These are phyloP conservation scores for Knufia fluminis DNA, from an alignment of 2,329 filamentous ascomycete genomes.

Conservation along the genomic window DNA sequence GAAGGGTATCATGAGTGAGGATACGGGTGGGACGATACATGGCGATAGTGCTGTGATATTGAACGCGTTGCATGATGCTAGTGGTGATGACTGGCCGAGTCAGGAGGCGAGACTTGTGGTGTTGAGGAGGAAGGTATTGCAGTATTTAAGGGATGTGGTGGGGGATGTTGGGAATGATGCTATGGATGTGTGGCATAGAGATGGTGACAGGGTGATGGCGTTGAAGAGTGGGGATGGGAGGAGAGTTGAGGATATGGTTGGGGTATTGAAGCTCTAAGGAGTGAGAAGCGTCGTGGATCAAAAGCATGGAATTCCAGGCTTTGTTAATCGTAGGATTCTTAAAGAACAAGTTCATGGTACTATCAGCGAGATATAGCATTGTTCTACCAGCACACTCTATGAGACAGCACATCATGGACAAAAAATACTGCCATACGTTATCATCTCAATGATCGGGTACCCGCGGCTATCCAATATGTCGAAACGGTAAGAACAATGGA, in stretches of 20 bases:
- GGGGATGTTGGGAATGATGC: constrained; percentile 11
- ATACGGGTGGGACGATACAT: not conserved
- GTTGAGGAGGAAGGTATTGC: constrained; percentile 18
- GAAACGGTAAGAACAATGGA: too few species aligned
- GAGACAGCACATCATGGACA: too few species aligned
- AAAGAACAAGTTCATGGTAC: too few species aligned
- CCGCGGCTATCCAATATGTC: too few species aligned
- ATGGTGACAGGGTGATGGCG: constrained; percentile 1
- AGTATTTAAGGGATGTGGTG: constrained; percentile 17
- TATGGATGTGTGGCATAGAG: not conserved
- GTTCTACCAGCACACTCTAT: too few species aligned
- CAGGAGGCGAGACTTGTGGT: constrained; percentile 16
- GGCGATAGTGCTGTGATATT: constrained; percentile 9
- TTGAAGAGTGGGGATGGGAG: constrained; percentile 1
- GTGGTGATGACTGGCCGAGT: constrained; percentile 12
- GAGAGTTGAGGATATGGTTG: constrained; percentile 4
- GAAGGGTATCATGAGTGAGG: constrained; percentile 12
- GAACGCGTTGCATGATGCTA: constrained; percentile 19
- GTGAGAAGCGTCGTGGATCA: too few species aligned
- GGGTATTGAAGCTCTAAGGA: constrained; percentile 8
- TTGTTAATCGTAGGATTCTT: too few species aligned
- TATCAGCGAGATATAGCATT: too few species aligned
- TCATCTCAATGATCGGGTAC: too few species aligned
- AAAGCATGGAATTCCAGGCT: too few species aligned
- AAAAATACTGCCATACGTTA: too few species aligned